These are phyloP conservation scores for Nigrospora oryzae DNA, from an alignment of 2,329 filamentous ascomycete species.

Conservation along the genomic window DNA sequence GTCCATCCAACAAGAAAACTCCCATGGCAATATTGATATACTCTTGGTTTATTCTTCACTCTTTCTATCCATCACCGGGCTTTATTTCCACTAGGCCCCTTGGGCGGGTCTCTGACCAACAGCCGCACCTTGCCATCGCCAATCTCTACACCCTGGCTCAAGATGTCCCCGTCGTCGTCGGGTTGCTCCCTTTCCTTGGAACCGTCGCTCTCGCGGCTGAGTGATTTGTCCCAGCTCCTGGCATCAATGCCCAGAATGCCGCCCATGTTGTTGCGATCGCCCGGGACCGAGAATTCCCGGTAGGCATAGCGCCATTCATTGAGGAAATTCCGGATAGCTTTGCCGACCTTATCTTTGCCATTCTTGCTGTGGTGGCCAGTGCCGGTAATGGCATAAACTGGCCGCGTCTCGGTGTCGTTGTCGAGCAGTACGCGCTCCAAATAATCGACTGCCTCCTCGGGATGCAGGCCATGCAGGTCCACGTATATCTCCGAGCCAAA, in stretches of 20 bases:
- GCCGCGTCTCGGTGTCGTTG: constrained; percentile 62
- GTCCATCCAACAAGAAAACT: too few species aligned
- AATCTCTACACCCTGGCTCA: constrained; percentile 59
- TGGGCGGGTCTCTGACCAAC: constrained; percentile 52
- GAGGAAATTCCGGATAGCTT: constrained; percentile 81
- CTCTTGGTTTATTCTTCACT: constrained; percentile 5
- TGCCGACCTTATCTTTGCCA: constrained; percentile 96
- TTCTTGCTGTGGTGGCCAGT: constrained; percentile 98
- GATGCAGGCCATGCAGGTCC: constrained; percentile 95
- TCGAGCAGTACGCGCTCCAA: constrained; percentile 81
- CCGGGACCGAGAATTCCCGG: constrained; percentile 90
- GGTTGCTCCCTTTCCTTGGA: constrained; percentile 25
- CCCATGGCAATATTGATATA: too few species aligned
- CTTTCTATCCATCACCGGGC: constrained; percentile 23
- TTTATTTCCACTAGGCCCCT: constrained; percentile 43
- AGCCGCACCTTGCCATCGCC: constrained; percentile 59
- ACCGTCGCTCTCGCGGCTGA: constrained; percentile 36
- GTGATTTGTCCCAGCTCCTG: constrained; percentile 56
- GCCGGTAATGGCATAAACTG: constrained; percentile 92
- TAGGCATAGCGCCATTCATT: constrained; percentile 96
- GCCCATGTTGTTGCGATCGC: constrained; percentile 76
- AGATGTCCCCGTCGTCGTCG: constrained; percentile 43
- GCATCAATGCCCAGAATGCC: constrained; percentile 66
- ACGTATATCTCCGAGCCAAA: constrained; percentile 73
- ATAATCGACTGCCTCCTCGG: constrained; percentile 93